A percentile compares a stretch with the other conserved stretches of the same genome.
Evolutionary conservation across 345 rosid species (phyloP).

Genomic region (Ricinus communis): DNA sequence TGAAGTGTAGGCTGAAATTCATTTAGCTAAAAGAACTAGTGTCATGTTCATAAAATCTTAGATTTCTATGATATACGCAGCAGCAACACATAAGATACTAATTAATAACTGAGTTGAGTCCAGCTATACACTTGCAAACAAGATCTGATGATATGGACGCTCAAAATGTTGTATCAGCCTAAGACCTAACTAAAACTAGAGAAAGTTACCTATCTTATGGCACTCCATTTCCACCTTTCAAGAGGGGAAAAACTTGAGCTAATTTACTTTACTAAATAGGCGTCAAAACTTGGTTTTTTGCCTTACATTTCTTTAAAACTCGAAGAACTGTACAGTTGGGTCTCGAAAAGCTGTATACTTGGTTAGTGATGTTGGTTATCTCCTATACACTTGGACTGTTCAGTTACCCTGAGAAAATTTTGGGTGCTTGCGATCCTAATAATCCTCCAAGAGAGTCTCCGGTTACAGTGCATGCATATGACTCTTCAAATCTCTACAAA

Average conservation of each 20-base stretch:
- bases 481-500: constrained; percentile 20
- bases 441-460: background rate
- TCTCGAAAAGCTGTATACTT: constrained; percentile 15
- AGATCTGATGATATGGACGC: no score
- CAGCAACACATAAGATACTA: background rate
- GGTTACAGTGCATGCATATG: background rate
- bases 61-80: no score
- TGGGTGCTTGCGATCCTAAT: background rate
- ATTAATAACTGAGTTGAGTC: background rate
- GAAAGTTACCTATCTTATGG: background rate
- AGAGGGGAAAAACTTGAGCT: background rate
- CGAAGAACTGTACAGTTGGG: constrained; percentile 15
- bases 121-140: background rate
- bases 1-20: no score
- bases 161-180: background rate
- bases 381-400: constrained; percentile 1
- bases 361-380: background rate
- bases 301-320: background rate
- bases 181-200: background rate
- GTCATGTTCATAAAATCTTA: no score
- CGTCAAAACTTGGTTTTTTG: background rate
- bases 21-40: no score
- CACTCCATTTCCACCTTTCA: background rate
- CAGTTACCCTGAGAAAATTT: background rate
- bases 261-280: background rate